Base-by-base conservation (phyloP, 2,329 filamentous ascomycete genomes). In the Paraphaeosphaeria sporulosa region DNA sequence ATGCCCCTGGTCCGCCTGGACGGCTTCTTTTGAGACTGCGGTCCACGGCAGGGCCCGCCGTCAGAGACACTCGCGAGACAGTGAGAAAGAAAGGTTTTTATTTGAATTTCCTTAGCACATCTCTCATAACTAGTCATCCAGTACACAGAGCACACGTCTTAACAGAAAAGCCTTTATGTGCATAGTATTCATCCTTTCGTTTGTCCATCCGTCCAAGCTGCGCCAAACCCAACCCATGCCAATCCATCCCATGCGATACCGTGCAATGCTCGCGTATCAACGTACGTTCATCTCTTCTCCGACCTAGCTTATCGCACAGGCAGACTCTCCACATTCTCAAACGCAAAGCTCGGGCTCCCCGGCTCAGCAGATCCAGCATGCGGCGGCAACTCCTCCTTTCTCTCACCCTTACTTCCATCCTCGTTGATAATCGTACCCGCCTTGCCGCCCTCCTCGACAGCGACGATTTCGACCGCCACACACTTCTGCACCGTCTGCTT, bases 311-410 rank as follows among this genome's bases (percentile, higher is more conserved):
- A 74, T 47, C 73, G 50, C 21, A 75, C 63, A 54, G 68, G 52
- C 46, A 75, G 23, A 17, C 48, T 56, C 67, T 76, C 73, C 2
- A 95, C 85, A 76, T 97, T 97, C 80, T 92, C 90, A 81, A 97
- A 96, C 70, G 87, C 83, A 79, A 96, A 97, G 44, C 87, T 91
- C 54, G 94, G 94, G 66, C 86, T 83, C 1, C 94, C 94, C 15
- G 94, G 94, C 59, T 95, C 88, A 6, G 94, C 93, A 67, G 84
- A 84, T 71, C 92, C 91, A 13, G 92, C 92, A 55, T 82, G 76
- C 1, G 81, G 82, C 2, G 88, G 82, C 58, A 91, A 72, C 15
- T 81, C 84, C 65, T 83, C 82, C 64, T 85, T 82, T 67, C 86
- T 86, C 70, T 89, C 87, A 57, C 87, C 86, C 69, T 79, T 82